Base-by-base conservation (phyloP, 768 basidiomycete species). In the Leucosporidium creatinivorum region DNA sequence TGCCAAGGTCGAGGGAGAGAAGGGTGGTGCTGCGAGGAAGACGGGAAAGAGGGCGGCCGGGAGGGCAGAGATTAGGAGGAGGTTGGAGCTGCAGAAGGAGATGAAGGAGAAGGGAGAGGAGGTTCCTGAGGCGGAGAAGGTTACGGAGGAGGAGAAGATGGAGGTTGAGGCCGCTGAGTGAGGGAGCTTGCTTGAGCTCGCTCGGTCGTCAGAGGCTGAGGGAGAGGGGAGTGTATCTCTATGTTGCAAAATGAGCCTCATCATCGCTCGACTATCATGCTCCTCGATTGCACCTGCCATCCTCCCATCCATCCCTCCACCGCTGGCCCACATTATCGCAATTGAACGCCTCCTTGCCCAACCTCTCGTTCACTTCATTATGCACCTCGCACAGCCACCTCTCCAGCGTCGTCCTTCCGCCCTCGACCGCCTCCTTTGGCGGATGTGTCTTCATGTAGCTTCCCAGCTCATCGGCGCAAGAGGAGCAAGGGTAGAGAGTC, bases 311-410 rank as follows among this genome's bases (percentile, higher is more conserved):
- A 77, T 93, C 90, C 80, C 83, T 89, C 94, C 94, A 98, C 74
- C 93, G 81, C 81, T 91, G 87, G 72, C 89, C 87, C 56, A 88
- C 85, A 76, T 84, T 90, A 44, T 79, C 75, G 77, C 94, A 98
- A 77, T 91, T 86, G 78, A 97, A 97, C 62, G 54, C 77, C 66
- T 82, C 81, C 83, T 96, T 97, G 51, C 92, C 91, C 44, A 97
- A 80, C 78, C 86, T 85, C 76, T 82, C 82, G 75, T 94, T 98
- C 65, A 97, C 93, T 75, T 88, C 88, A 75, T 98, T 98, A 77
- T 98, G 94, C 74, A 89, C 81, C 78, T 88, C 84, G 76, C 94
- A 97, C 69, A 98, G 81, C 93, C 93, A 97, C 30, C 50, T 19
- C 59, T 69, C 68, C 26, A 66, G 50, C 1, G 55, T 58, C 3